Evolutionary conservation across 1,284 basidiomycete genomes (phyloP), one percentile per base, ranked within the genome.

Genomic region (Austropuccinia psidii): DNA sequence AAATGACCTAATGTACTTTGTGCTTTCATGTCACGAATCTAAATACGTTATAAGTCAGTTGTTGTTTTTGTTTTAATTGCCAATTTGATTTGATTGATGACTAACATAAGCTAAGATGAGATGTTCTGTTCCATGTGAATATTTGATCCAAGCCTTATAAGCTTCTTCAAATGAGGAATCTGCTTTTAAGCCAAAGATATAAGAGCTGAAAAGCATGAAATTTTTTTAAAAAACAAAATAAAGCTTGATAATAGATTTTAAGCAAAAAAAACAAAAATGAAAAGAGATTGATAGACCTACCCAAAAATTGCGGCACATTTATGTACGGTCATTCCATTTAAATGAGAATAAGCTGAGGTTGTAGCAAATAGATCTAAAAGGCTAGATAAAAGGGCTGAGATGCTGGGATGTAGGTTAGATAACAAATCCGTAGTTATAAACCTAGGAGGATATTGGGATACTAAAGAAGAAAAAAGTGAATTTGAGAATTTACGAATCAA

Each of bases 21-120:
- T 29, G 70, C 66, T 41, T 76, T 67, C 39, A 78, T 77, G 47
- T 78, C 64, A 4, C 77, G 76, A 47, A 78, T 74, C 76, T 78
- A 75, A 15, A 55, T 45, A 66, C 24, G 21, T 1, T 5, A 8
- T 29, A 64, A 29, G 55, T 60, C 45, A 41, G 15, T 37, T 6
- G n/a, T n/a, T n/a, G n/a, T n/a, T n/a, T n/a, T n/a, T n/a, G n/a
- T n/a, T n/a, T n/a, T n/a, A n/a, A n/a, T n/a, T n/a, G n/a, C n/a
- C n/a, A n/a, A n/a, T n/a, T n/a, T n/a, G n/a, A n/a, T n/a, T n/a
- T n/a, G n/a, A n/a, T n/a, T n/a, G n/a, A 31, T 24, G 33, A 37
- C 70, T 55, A 43, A 65, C 70, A 29, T 57, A 39, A 21, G 70
- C 70, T 31, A 73, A 57, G 29, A 73, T 49, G 19, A 73, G 21